Evolutionary conservation across 2,329 filamentous ascomycete species (phyloP).

Genomic region (Fusarium hainanense): DNA sequence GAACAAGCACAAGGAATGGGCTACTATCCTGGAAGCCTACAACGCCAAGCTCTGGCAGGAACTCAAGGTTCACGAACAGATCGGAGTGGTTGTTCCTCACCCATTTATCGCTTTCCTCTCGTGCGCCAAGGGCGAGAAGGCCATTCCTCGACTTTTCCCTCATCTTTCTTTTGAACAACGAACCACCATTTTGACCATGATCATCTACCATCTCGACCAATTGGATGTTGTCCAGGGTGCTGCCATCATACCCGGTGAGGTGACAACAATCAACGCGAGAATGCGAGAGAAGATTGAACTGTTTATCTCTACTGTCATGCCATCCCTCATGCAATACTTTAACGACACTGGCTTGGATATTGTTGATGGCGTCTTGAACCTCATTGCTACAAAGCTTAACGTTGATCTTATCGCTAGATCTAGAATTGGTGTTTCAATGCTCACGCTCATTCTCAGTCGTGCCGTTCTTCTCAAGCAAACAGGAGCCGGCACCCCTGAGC

Average conservation of each 20-base stretch:
- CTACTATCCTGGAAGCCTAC: constrained; percentile 66
- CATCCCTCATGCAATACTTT: constrained; percentile 87
- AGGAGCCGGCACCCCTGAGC: constrained; percentile 73
- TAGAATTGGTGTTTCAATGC: constrained; percentile 86
- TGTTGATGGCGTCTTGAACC: constrained; percentile 86
- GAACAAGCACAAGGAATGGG: constrained; percentile 82
- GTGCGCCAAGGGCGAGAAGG: constrained; percentile 95
- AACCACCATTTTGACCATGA: constrained; percentile 94
- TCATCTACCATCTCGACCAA: constrained; percentile 91
- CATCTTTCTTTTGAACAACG: constrained; percentile 93
- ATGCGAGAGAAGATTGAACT: constrained; percentile 93
- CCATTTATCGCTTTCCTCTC: constrained; percentile 97
- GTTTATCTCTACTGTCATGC: constrained; percentile 89
- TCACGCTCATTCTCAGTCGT: constrained; percentile 94
- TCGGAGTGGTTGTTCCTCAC: constrained; percentile 80
- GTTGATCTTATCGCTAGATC: constrained; percentile 87
- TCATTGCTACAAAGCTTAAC: constrained; percentile 86
- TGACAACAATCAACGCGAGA: constrained; percentile 74
- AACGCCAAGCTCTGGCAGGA: constrained; percentile 86
- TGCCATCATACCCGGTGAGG: constrained; percentile 78
- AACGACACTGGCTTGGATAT: constrained; percentile 92
- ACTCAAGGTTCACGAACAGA: constrained; percentile 93
- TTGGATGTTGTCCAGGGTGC: constrained; percentile 89
- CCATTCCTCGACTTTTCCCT: constrained; percentile 92
- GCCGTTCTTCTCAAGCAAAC: constrained; percentile 93